Percentiles rank a stretch among this genome's conserved stretches.
Evolutionary conservation across 2,329 filamentous ascomycete species (phyloP).

Genomic region (Blastomyces silverae): DNA sequence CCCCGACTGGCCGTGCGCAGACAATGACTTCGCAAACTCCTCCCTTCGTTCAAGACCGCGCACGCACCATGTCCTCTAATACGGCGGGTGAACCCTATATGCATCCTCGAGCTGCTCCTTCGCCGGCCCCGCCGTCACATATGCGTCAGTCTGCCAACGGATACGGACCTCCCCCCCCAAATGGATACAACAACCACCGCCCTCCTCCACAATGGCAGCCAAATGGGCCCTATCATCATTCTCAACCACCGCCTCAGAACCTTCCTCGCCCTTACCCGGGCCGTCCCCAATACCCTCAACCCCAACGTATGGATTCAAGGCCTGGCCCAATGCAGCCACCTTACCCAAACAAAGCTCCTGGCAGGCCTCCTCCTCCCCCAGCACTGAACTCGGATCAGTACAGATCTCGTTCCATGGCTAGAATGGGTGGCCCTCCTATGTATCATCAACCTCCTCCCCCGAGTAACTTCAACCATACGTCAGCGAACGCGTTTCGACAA

Average conservation of each 20-base stretch:
- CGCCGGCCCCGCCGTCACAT: constrained; percentile 37
- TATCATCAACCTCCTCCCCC: constrained; percentile 55
- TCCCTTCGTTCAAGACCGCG: constrained; percentile 59
- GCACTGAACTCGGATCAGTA: constrained; percentile 79
- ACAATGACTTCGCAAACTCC: constrained; percentile 81
- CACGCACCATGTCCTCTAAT: constrained; percentile 67
- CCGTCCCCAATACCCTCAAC: constrained; percentile 63
- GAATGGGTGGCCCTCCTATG: constrained; percentile 63
- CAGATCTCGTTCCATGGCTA: constrained; percentile 87
- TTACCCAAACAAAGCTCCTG: constrained; percentile 53
- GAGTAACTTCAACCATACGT: constrained; percentile 57
- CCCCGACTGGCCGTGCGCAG: constrained; percentile 81
- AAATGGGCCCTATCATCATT: constrained; percentile 30
- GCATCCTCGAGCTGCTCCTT: constrained; percentile 29
- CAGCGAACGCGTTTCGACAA: constrained; percentile 70
- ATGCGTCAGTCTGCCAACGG: constrained; percentile 42
- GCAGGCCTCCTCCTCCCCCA: constrained; percentile 56
- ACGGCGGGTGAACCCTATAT: constrained; percentile 39
- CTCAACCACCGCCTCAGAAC: constrained; percentile 52
- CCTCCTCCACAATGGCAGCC: constrained; percentile 31
- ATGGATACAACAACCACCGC: constrained; percentile 32
- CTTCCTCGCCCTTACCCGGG: constrained; percentile 57
- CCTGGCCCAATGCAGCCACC: constrained; percentile 45
- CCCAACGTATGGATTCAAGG: constrained; percentile 62
- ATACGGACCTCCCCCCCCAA: constrained; percentile 36